phyloP scores from a whole-genome alignment of 1,139 yeast species.

The Scheffersomyces stambukii region DNA sequence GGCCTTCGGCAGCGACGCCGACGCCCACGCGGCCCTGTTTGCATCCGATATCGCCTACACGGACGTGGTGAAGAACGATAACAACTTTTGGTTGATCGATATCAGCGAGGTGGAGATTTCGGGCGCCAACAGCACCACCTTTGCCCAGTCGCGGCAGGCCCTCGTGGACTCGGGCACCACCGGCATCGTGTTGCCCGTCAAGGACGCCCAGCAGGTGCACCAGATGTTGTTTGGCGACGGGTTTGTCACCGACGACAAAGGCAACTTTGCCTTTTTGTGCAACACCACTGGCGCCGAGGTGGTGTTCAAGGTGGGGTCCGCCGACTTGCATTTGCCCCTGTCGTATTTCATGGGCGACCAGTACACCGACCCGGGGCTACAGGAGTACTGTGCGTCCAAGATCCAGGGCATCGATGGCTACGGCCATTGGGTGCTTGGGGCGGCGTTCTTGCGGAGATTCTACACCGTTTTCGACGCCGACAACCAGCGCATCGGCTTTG shows the following conservation, averaged over 20 bases:
- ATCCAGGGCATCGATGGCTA: slow-evolving; percentile 49
- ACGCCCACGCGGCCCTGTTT: slow-evolving; percentile 12
- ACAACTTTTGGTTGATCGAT: slow-evolving; percentile 52
- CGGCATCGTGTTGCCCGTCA: slow-evolving; percentile 51
- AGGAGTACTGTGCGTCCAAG: slow-evolving; percentile 61
- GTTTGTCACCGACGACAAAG: slow-evolving; percentile 50
- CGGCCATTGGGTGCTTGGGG: slow-evolving; percentile 52
- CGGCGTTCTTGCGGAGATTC: slow-evolving; percentile 52
- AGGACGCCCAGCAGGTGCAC: slow-evolving; percentile 53
- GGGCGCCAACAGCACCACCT: slow-evolving; percentile 11
- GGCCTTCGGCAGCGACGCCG: slow-evolving; percentile 21
- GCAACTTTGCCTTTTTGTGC: slow-evolving; percentile 59
- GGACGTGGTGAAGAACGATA: slow-evolving; percentile 30
- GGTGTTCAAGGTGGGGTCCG: slow-evolving; percentile 37
- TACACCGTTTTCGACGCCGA: slow-evolving; percentile 60
- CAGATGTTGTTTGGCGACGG: slow-evolving; percentile 35
- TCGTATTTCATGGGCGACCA: slow-evolving; percentile 46
- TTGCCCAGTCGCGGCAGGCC: slow-evolving; percentile 46
- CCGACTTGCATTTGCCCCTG: slow-evolving; percentile 43
- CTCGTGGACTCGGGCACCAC: slow-evolving; percentile 69
- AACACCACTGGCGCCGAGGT: slow-evolving; percentile 33
- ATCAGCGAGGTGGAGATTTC: slow-evolving; percentile 31
- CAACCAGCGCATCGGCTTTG: slow-evolving; percentile 46
- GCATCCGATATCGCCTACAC: slow-evolving; percentile 29
- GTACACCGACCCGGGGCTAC: slow-evolving; percentile 31